A percentile compares a stretch with the other conserved stretches of the same genome.
phyloP scores from a whole-genome alignment of 2,329 filamentous ascomycete genomes.

The Verruconis gallopava region DNA sequence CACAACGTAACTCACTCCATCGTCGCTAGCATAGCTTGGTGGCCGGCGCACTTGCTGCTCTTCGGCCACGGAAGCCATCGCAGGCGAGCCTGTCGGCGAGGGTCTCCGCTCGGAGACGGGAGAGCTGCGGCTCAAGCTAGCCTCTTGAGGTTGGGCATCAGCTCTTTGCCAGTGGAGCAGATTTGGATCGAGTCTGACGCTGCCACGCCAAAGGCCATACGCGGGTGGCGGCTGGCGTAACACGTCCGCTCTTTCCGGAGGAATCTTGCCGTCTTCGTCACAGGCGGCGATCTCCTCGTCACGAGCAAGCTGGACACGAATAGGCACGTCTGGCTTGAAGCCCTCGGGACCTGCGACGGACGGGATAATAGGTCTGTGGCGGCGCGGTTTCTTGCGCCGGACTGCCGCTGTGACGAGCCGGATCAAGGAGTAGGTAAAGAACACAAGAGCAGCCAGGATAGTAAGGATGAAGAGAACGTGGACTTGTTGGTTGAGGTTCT shows the following conservation, averaged over 20 bases:
- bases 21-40: slow-evolving; percentile 64
- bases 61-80: neutral
- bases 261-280: slow-evolving; percentile 41
- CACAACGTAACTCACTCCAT: slow-evolving; percentile 60
- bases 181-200: slow-evolving; percentile 71
- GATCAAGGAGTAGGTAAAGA: slow-evolving; percentile 70
- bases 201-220: slow-evolving; percentile 74
- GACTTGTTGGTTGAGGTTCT: slow-evolving; percentile 54
- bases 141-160: slow-evolving; percentile 10
- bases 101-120: neutral
- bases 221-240: slow-evolving; percentile 54
- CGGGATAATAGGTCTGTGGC: slow-evolving; percentile 24
- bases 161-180: slow-evolving; percentile 68
- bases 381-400: slow-evolving; percentile 17
- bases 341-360: slow-evolving; percentile 44
- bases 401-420: slow-evolving; percentile 51
- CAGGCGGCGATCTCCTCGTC: slow-evolving; percentile 46
- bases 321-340: slow-evolving; percentile 60
- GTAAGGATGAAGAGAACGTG: slow-evolving; percentile 70
- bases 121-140: neutral
- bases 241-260: slow-evolving; percentile 12
- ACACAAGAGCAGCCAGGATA: slow-evolving; percentile 58
- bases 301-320: slow-evolving; percentile 59
- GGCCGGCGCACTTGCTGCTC: slow-evolving; percentile 36
- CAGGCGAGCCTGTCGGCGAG: neutral